Evolutionary conservation across 306 rosid genomes (phyloP).

Genomic region (Ormosia emarginata): DNA sequence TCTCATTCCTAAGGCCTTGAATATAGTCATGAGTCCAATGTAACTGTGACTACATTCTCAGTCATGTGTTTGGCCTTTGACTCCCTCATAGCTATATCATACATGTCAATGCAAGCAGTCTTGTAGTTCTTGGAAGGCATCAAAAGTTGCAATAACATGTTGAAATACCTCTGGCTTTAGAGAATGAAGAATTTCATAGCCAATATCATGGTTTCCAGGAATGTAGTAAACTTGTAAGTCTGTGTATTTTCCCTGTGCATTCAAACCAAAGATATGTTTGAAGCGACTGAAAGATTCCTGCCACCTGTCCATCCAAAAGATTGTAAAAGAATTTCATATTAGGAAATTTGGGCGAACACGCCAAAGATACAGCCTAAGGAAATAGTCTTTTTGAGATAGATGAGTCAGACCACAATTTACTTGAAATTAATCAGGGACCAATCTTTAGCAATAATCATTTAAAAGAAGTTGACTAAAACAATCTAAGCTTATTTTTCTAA

Average conservation of each 20-base stretch:
- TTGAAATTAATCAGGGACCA: not conserved
- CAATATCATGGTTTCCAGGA: slow-evolving; percentile 87
- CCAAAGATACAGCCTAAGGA: not conserved
- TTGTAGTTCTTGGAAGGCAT: slow-evolving; percentile 8
- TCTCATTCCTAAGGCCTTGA: not conserved
- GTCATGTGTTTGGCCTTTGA: slow-evolving; percentile 1
- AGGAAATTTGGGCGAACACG: slow-evolving; percentile 11
- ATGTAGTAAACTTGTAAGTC: slow-evolving; percentile 50
- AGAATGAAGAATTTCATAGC: slow-evolving; percentile 54
- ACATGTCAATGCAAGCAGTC: not conserved
- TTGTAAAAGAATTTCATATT: slow-evolving; percentile 18
- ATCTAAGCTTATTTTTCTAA: not conserved
- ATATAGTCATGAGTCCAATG: not conserved
- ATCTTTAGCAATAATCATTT: not conserved
- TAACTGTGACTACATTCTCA: slow-evolving; percentile 3
- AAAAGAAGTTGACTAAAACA: not conserved
- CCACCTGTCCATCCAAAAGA: slow-evolving; percentile 58
- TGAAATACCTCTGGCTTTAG: slow-evolving; percentile 53
- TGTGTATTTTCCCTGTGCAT: slow-evolving; percentile 40
- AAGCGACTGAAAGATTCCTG: slow-evolving; percentile 67
- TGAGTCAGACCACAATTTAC: not conserved
- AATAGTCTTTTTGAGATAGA: not conserved
- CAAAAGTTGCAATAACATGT: slow-evolving; percentile 1
- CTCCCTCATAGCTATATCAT: not conserved
- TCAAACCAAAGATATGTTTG: slow-evolving; percentile 60